A percentile compares a stretch with the other conserved stretches of the same genome.
These are phyloP conservation scores for Xylogone sp. DNA, from an alignment of 2,329 filamentous ascomycete species.

Conservation along the genomic window DNA sequence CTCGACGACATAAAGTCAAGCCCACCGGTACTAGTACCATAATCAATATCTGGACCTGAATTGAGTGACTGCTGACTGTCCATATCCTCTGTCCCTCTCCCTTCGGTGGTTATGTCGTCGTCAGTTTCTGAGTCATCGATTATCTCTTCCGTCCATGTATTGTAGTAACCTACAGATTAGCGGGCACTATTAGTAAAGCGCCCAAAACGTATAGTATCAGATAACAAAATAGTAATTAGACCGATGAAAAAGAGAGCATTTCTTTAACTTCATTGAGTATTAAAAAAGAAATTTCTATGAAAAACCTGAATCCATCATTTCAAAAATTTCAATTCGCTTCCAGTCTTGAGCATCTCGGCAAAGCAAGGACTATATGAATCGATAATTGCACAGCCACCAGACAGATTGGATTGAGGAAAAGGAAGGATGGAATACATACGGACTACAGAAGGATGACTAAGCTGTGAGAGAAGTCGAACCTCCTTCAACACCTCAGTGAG, in stretches of 20 bases:
- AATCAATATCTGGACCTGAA: constrained; percentile 22
- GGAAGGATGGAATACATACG: constrained; percentile 20
- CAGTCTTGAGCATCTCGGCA: too few species aligned
- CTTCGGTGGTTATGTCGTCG: constrained; percentile 48
- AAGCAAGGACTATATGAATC: too few species aligned
- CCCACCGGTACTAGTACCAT: constrained; percentile 62
- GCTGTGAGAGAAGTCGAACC: constrained; percentile 82
- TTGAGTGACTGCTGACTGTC: constrained; percentile 21
- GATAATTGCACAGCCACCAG: too few species aligned
- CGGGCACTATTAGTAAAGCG: not conserved
- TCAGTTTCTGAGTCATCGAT: constrained; percentile 51
- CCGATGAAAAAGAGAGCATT: too few species aligned
- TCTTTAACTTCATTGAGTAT: too few species aligned
- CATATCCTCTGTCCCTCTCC: constrained; percentile 20
- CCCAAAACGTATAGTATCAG: not conserved
- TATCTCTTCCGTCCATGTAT: constrained; percentile 85
- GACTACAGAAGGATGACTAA: constrained; percentile 76
- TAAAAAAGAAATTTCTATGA: too few species aligned
- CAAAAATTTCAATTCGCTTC: too few species aligned
- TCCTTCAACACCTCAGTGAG: constrained; percentile 81
- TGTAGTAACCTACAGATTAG: constrained; percentile 84
- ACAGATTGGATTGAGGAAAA: not conserved
- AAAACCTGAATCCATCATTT: too few species aligned
- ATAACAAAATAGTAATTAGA: not conserved
- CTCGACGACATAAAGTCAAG: constrained; percentile 92